Evolutionary conservation across 805 yeast species (phyloP).

Genomic region (Teunomyces funiuensis): DNA sequence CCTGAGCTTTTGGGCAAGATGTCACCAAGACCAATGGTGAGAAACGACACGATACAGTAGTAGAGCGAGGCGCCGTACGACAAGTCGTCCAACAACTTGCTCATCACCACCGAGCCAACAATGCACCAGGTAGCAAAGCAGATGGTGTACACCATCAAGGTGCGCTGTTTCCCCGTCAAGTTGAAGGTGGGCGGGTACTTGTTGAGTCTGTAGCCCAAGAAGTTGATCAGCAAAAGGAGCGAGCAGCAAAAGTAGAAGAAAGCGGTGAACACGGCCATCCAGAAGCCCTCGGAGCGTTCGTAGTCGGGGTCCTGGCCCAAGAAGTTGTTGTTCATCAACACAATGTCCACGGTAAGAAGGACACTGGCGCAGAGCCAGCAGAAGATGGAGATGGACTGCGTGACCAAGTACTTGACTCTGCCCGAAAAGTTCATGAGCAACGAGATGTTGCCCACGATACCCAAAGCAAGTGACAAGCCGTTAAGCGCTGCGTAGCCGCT

Average conservation of each 20-base stretch:
- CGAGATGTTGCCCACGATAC: conserved; percentile 66
- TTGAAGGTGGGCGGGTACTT: conserved; percentile 74
- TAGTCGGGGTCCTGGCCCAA: conserved; percentile 14
- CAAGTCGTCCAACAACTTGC: conserved; percentile 36
- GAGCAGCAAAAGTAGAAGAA: conserved; percentile 61
- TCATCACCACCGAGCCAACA: conserved; percentile 56
- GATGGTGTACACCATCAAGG: conserved; percentile 71
- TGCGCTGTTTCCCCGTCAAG: conserved; percentile 64
- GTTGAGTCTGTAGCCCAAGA: conserved; percentile 54
- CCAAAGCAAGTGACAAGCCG: conserved; percentile 60
- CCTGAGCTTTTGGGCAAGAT: conserved; percentile 54
- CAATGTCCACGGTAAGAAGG: conserved; percentile 41
- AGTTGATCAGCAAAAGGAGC: conserved; percentile 53
- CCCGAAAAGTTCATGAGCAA: conserved; percentile 68
- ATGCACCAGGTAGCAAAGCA: conserved; percentile 66
- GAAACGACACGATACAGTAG: conserved; percentile 67
- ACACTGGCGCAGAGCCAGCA: conserved; percentile 65
- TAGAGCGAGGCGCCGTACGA: conserved; percentile 67
- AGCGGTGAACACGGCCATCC: conserved; percentile 73
- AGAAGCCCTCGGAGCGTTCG: conserved; percentile 62
- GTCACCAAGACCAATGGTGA: conserved; percentile 84
- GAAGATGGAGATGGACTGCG: conserved; percentile 61
- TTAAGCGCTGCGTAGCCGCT: conserved; percentile 55
- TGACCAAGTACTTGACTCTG: conserved; percentile 52
- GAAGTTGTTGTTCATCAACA: conserved; percentile 36